A percentile compares a stretch with the other conserved stretches of the same genome.
phyloP scores from a whole-genome alignment of 257 asterid genomes.

The Gentiana straminea region DNA sequence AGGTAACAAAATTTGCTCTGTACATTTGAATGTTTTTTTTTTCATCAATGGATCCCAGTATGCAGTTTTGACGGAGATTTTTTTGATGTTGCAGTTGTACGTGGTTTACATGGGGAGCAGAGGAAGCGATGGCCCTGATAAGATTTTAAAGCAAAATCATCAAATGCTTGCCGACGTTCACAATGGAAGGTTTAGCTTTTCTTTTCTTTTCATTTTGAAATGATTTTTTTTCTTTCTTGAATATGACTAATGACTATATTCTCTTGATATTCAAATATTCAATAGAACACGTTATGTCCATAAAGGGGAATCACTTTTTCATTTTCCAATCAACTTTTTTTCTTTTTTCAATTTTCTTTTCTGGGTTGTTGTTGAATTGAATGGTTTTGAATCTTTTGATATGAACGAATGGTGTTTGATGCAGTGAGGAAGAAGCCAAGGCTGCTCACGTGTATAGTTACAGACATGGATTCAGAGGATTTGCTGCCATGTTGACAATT shows the following conservation, averaged over 20 bases:
- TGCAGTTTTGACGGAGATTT: not conserved
- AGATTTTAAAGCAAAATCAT: conserved; percentile 59
- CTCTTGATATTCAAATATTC: no score
- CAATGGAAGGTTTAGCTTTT: conserved; percentile 54
- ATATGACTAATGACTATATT: not conserved
- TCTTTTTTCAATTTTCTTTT: conserved; percentile 1
- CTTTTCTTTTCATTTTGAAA: not conserved
- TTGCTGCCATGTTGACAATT: conserved; percentile 87
- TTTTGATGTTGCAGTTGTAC: conserved; percentile 48
- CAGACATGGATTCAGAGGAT: conserved; percentile 84
- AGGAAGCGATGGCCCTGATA: conserved; percentile 61
- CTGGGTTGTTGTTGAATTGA: conserved; percentile 2
- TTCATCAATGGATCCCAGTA: not conserved
- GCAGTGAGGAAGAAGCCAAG: conserved; percentile 69
- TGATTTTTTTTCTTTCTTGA: not conserved
- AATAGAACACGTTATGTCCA: no score
- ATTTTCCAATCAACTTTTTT: not conserved
- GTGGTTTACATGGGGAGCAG: conserved; percentile 93
- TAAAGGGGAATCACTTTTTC: not conserved
- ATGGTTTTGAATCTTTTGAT: not conserved
- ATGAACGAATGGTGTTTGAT: not conserved
- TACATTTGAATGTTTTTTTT: not conserved
- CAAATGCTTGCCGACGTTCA: conserved; percentile 65
- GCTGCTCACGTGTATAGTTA: conserved; percentile 83
- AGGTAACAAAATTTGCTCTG: conserved; percentile 32